Evolutionary conservation across 2,329 filamentous ascomycete genomes (phyloP), one percentile per base, ranked within the genome.

Genomic region (Phialocephala sp.): DNA sequence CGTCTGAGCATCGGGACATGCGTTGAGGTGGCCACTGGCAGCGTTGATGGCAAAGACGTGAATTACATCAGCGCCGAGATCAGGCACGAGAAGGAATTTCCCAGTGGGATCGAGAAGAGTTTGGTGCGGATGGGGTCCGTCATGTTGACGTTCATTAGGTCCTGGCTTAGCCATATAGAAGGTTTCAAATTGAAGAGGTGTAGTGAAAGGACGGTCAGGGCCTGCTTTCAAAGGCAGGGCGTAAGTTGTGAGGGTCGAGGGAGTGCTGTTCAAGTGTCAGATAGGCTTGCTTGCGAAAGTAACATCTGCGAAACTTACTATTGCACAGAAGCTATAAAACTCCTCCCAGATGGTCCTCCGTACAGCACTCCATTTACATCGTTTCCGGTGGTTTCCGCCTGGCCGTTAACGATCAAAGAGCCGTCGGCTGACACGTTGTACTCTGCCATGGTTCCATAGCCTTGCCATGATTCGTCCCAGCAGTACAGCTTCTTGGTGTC

Each of bases 81-180:
- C 84, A 0, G 84, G 83, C 27, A 81, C 77, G 22, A 86, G 67
- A 12, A 85, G 67, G 71, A 79, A 86, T 15, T 77, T 67, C 2
- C 79, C 79, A 0, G 82, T 83, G 1, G 83, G 84, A 68, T 86
- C 84, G 24, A 85, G 73, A 66, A 85, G 74, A 22, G 80, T 78
- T 67, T 83, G 74, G 68, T 86, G 84, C 0, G 83, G 83, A 66
- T 84, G 81, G 1, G 82, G 75, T 5, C 77, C 71, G 58, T 80
- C 75, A 69, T 83, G 78, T 64, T 79, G 79, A 27, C 76, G 27
- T 6, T 59, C 75, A 54, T 75, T 68, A 43, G 65, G 65, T 2
- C 78, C 79, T 0, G 76, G 74, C 12, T n/a, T 66, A 1, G 72
- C 64, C 35, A 77, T 63, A 27, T 73, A 74, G 73, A 79, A 82